These are phyloP conservation scores for Macadamia tetraphylla DNA, from an alignment of 164 flowering plant species.

Conservation along the genomic window DNA sequence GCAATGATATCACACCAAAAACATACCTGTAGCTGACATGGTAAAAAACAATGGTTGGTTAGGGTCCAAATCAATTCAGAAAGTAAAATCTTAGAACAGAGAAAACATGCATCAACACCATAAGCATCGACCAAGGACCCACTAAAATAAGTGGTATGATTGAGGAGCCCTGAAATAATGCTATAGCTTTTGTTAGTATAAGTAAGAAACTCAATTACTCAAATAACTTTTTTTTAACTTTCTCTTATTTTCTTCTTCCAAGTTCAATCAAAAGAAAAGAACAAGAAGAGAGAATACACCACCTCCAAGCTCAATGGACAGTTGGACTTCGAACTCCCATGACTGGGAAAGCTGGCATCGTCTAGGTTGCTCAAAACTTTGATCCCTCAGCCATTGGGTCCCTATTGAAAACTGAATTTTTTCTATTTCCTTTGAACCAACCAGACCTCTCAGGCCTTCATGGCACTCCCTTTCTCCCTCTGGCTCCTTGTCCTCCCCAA, in stretches of 20 bases:
- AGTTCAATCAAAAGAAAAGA: background rate
- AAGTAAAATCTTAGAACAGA: conserved; percentile 4
- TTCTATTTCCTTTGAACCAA: conserved; percentile 25
- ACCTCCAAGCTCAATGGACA: conserved; percentile 25
- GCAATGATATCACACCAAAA: conserved; percentile 88
- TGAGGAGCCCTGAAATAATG: too few relatives aligned
- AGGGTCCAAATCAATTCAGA: background rate
- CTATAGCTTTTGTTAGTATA: background rate
- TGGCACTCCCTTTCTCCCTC: conserved; percentile 12
- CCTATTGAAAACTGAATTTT: conserved; percentile 12
- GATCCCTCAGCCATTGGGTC: conserved; percentile 27
- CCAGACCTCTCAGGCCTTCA: conserved; percentile 10
- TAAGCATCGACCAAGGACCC: conserved; percentile 88
- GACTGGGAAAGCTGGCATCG: conserved; percentile 85
- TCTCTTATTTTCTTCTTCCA: too few relatives aligned
- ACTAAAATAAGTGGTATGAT: conserved; percentile 53
- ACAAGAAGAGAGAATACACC: background rate
- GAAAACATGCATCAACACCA: conserved; percentile 75
- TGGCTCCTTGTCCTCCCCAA: conserved; percentile 33
- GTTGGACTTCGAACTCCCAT: conserved; percentile 69
- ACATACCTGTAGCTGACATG: conserved; percentile 64
- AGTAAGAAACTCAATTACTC: background rate
- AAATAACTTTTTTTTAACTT: background rate
- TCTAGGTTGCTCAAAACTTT: conserved; percentile 38
- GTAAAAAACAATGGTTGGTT: background rate